Evolutionary conservation across 31 red algal species (phyloP).

Genomic region (Asparagopsis taxiformis): DNA sequence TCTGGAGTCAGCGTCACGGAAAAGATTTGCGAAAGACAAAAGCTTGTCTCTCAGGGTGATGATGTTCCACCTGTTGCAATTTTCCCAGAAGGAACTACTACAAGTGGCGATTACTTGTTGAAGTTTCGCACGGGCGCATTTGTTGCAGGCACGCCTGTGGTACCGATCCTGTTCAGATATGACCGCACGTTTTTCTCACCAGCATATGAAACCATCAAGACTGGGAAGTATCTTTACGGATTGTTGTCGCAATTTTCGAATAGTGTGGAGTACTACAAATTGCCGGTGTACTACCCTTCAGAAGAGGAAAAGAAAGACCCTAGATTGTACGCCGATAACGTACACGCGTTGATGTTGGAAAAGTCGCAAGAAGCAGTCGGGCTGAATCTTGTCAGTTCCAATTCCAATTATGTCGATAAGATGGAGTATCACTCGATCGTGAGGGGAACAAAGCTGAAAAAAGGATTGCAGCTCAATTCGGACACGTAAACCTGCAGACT

Average conservation of each 20-base stretch:
- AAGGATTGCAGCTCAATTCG: constrained; percentile 30
- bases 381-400: constrained; percentile 1
- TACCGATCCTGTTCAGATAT: constrained; percentile 67
- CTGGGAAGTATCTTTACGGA: constrained; percentile 46
- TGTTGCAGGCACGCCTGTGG: constrained; percentile 66
- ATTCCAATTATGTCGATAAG: constrained; percentile 54
- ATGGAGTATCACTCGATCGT: constrained; percentile 46
- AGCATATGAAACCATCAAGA: constrained; percentile 81
- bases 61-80: constrained; percentile 57
- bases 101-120: constrained; percentile 77
- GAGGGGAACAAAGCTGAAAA: constrained; percentile 35
- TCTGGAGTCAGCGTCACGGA: constrained; percentile 51
- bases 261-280: constrained; percentile 56
- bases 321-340: constrained; percentile 76
- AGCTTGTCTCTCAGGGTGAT: constrained; percentile 8
- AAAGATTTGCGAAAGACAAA: constrained; percentile 55
- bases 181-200: constrained; percentile 67
- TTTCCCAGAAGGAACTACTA: constrained; percentile 91
- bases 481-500: too few species aligned
- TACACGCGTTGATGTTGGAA: constrained; percentile 68
- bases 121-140: constrained; percentile 81
- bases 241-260: constrained; percentile 70
- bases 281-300: constrained; percentile 83
- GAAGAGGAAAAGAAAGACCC: constrained; percentile 73
- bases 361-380: constrained; percentile 27